Evolutionary conservation across 225 moss, liverwort and hornwort species (phyloP).

Genomic region (Pseudisothecium myosuroides): DNA sequence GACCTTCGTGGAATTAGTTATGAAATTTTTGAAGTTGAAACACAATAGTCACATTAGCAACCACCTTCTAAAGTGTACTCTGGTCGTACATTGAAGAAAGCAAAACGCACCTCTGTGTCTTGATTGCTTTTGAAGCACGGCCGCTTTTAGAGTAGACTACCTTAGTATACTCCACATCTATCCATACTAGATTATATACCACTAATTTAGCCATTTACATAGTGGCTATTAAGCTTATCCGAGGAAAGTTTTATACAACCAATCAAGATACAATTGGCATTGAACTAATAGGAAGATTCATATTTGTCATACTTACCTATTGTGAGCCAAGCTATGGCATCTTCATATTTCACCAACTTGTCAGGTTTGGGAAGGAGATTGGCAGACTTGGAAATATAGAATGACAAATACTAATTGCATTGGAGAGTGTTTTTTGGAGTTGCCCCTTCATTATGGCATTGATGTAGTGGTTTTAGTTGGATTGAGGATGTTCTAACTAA

Average conservation of each 20-base stretch:
- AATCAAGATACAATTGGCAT: neutral
- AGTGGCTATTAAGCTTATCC: neutral
- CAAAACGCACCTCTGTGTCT: too few species aligned
- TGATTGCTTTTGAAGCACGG: too few species aligned
- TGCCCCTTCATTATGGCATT: neutral
- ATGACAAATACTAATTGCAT: neutral
- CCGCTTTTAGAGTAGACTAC: too few species aligned
- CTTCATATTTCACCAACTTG: neutral
- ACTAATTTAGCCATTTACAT: neutral
- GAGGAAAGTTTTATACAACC: neutral
- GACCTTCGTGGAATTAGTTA: too few species aligned
- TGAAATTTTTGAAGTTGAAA: too few species aligned
- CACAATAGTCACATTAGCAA: too few species aligned
- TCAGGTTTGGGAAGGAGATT: rapidly evolving
- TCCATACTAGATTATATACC: neutral
- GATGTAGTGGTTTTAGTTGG: too few species aligned
- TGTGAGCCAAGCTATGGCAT: rapidly evolving
- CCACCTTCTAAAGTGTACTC: too few species aligned
- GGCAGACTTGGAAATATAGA: rapidly evolving
- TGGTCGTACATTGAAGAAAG: too few species aligned
- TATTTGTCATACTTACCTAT: neutral
- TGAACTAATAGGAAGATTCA: neutral
- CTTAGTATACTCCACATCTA: too few species aligned
- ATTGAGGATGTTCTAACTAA: neutral
- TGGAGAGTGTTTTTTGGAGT: neutral